Evolutionary conservation across 768 basidiomycete genomes (phyloP), one percentile per base, ranked within the genome.

Genomic region (Phanerochaete sordida): DNA sequence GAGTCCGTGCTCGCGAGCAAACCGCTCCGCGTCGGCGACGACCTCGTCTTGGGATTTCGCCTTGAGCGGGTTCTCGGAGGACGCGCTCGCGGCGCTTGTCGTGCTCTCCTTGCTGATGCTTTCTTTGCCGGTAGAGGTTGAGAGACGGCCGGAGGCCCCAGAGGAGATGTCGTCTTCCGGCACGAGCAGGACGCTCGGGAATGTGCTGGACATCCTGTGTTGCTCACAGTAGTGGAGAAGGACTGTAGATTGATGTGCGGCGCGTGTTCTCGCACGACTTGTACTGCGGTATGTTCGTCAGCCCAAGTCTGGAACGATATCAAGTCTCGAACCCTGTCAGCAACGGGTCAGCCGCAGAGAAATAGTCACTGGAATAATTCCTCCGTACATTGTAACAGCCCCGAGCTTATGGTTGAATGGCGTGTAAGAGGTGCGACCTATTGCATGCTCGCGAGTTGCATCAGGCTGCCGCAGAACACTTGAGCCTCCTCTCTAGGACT

Each of bases 41-140:
- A 93, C 81, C 50, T 79, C 77, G 8, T 81, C 81, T 39, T 82
- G 77, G 6, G 87, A 75, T 39, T 90, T 80, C 33, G 85, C 88
- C 30, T 71, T 66, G 28, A 88, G 73, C 4, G 84, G 86, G 66
- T 88, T 88, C 30, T 79, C 71, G 62, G 88, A 69, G 62, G 74
- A 80, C 45, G 75, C 73, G 60, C 81, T 77, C 55, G 85, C 63
- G 58, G 70, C 76, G 57, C 72, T 35, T 6, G 7, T 35, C 6
- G 33, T 35, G 13, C 33, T 35, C 33, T 35, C 33, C 13, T 35
- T 43, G 8, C 19, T 16, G 39, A 43, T 19, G 19, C 39, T 43
- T 16, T 43, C 39, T 19, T 43, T 43, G 4, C 39, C 39, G 39
- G 5, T 43, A 4, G 39, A 9, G 8, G 19, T 43, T 19, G 39